A percentile compares a stretch with the other conserved stretches of the same genome.
Conservation (phyloP, 2,329 filamentous ascomycete genomes). For the Colletotrichum kahawae region DNA sequence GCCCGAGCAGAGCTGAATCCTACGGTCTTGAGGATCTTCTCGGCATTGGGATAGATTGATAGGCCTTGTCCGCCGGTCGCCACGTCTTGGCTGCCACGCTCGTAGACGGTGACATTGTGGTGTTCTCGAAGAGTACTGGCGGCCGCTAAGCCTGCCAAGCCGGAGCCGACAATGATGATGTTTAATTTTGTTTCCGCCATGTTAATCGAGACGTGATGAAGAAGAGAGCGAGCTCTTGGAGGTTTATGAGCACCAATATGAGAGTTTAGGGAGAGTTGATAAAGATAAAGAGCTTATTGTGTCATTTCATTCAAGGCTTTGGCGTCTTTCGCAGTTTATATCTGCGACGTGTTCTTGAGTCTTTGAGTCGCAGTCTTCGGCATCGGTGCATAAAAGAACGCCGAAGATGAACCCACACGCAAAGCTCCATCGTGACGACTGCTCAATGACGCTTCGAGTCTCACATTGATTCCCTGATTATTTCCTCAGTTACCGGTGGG, state of each 20-base stretch:
- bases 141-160: background rate
- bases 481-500: background rate
- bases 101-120: background rate
- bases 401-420: background rate
- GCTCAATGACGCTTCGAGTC: background rate
- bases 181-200: background rate
- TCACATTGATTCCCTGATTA: background rate
- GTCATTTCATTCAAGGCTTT: background rate
- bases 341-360: background rate
- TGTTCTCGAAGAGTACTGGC: background rate
- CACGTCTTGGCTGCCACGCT: background rate
- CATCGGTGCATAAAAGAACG: background rate
- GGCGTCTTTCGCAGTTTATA: background rate
- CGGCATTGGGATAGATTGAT: background rate
- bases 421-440: background rate
- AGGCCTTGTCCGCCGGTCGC: background rate
- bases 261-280: background rate
- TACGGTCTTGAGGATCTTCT: background rate
- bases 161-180: background rate
- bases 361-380: background rate
- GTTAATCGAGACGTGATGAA: background rate
- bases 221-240: fast-evolving
- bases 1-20: background rate
- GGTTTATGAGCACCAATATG: fast-evolving
- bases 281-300: background rate